These are phyloP conservation scores for Lactarius hatsudake DNA, from an alignment of 768 basidiomycete genomes.

Conservation along the genomic window DNA sequence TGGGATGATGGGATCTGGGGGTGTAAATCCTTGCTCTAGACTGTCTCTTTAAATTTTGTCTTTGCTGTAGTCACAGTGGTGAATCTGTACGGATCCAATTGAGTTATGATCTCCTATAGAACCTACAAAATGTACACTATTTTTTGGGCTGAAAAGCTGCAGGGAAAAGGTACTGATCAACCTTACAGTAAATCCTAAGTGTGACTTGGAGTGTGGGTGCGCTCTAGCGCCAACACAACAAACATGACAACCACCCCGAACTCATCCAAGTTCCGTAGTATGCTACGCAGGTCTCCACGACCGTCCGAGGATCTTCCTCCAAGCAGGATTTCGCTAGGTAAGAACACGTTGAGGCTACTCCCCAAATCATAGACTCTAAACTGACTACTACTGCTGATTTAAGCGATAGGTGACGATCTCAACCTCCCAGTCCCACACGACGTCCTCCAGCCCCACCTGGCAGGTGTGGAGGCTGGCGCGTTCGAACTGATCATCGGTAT, in stretches of 20 bases:
- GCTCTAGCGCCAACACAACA: neutral
- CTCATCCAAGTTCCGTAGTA: neutral
- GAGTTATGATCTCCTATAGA: too few species aligned
- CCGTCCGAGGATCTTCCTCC: neutral
- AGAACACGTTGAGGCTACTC: too few species aligned
- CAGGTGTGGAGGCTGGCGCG: neutral
- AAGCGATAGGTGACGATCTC: neutral
- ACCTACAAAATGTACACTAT: too few species aligned
- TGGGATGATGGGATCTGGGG: too few species aligned
- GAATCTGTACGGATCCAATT: too few species aligned
- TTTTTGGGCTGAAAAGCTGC: too few species aligned
- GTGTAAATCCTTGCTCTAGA: too few species aligned
- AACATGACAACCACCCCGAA: conserved; percentile 4
- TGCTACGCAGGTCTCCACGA: conserved; percentile 10
- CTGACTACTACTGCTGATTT: neutral
- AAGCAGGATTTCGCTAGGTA: neutral
- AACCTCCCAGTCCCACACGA: neutral
- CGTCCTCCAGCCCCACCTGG: neutral
- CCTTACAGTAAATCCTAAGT: too few species aligned
- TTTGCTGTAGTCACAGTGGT: too few species aligned
- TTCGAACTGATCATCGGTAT: conserved; percentile 13
- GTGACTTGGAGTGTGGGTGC: too few species aligned
- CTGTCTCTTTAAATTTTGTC: too few species aligned
- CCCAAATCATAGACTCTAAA: neutral
- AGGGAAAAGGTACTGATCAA: too few species aligned